phyloP scores from a whole-genome alignment of 225 moss, liverwort and hornwort species.

The Thuidium tamariscinum region DNA sequence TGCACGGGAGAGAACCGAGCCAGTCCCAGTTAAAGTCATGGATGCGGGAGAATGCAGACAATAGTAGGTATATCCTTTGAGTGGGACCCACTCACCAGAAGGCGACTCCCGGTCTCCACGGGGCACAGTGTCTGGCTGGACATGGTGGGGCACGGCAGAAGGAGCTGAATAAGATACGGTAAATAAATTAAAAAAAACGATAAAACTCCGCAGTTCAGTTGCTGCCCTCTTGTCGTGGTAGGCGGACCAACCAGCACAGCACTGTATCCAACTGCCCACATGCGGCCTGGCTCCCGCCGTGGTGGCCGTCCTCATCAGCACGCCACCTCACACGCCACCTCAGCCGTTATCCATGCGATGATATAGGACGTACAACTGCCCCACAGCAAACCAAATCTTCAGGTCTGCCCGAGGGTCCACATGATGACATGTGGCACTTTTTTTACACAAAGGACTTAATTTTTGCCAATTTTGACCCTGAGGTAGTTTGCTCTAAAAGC shows the following conservation, averaged over 20 bases:
- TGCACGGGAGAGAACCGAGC: no score
- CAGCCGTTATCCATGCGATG: background rate
- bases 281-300: background rate
- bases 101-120: background rate
- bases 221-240: background rate
- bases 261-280: background rate
- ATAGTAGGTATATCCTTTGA: no score
- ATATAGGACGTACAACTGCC: background rate
- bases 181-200: background rate
- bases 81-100: background rate
- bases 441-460: no score
- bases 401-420: background rate
- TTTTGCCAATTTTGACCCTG: no score
- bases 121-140: background rate
- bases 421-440: no score
- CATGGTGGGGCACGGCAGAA: no score
- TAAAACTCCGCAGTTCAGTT: background rate
- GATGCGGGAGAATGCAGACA: no score
- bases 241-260: background rate
- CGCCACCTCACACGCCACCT: background rate
- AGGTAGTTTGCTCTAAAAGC: no score
- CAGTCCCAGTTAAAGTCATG: no score
- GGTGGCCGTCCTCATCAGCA: background rate
- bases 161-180: background rate
- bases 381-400: rapidly evolving